These are phyloP conservation scores for Edaphochlamys debaryana DNA, from an alignment of 139 green algal species.

Conservation along the genomic window DNA sequence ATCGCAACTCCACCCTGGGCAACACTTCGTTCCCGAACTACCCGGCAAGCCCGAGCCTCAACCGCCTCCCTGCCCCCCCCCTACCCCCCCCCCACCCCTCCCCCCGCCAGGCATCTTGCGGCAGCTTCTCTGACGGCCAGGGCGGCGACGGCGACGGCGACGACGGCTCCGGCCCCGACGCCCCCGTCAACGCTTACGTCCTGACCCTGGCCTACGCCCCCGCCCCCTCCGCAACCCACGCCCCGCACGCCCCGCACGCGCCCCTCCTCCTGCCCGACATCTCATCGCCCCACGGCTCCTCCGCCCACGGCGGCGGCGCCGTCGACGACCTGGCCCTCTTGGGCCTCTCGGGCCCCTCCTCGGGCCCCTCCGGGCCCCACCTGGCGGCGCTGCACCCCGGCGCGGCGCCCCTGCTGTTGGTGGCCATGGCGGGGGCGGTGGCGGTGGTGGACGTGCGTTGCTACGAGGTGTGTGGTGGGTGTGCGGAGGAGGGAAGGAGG, in stretches of 20 bases:
- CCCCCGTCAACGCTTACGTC: not conserved
- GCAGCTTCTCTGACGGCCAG: not conserved
- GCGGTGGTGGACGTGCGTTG: conserved; percentile 34
- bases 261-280: not conserved
- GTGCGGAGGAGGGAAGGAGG: too few relatives aligned
- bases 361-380: not conserved
- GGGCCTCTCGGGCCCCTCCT: too few relatives aligned
- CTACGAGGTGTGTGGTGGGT: too few relatives aligned
- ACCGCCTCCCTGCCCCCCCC: too few relatives aligned
- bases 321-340: too few relatives aligned
- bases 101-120: not conserved
- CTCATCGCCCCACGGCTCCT: too few relatives aligned
- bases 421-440: conserved; percentile 20
- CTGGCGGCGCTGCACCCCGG: conserved; percentile 1
- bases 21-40: too few relatives aligned
- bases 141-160: not conserved
- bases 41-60: too few relatives aligned
- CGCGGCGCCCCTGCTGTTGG: not conserved
- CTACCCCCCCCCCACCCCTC: too few relatives aligned
- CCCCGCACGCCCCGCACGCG: too few relatives aligned
- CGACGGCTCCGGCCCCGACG: not conserved
- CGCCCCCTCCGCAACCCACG: not conserved
- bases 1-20: too few relatives aligned
- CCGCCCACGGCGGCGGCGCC: too few relatives aligned
- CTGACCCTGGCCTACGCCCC: conserved; percentile 7